These are phyloP conservation scores for Boletus calvinii DNA, from an alignment of 1,284 basidiomycete genomes.

Conservation along the genomic window DNA sequence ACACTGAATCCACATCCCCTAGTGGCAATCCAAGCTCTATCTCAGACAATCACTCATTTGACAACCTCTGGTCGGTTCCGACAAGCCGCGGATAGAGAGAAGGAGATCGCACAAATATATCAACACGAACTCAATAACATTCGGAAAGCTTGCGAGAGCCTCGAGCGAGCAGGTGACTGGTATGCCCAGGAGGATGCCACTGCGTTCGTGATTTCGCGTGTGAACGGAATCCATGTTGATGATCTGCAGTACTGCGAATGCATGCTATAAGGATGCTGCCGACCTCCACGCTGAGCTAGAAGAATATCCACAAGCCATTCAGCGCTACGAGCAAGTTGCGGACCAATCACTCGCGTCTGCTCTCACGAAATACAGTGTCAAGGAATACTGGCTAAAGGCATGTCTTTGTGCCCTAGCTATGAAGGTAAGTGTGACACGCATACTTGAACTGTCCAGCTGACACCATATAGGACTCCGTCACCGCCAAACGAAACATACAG, in stretches of 20 bases:
- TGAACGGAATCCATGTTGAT: constrained; percentile 8
- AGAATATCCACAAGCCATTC: constrained; percentile 83
- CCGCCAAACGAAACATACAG: constrained; percentile 73
- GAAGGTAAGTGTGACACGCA: constrained; percentile 53
- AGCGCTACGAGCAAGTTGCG: constrained; percentile 89
- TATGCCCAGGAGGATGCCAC: constrained; percentile 95
- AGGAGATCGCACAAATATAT: constrained; percentile 94
- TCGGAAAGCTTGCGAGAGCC: constrained; percentile 85
- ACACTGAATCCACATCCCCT: constrained; percentile 20
- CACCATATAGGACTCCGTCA: constrained; percentile 73
- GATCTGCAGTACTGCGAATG: constrained; percentile 81
- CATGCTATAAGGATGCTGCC: constrained; percentile 94
- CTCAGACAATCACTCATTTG: constrained; percentile 82
- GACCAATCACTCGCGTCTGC: constrained; percentile 80
- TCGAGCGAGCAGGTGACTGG: constrained; percentile 94
- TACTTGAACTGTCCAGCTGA: constrained; percentile 6
- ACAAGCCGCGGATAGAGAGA: constrained; percentile 97
- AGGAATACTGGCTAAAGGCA: constrained; percentile 94
- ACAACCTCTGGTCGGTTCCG: constrained; percentile 89
- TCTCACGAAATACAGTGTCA: constrained; percentile 97
- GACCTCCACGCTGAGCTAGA: constrained; percentile 91
- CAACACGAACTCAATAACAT: constrained; percentile 77
- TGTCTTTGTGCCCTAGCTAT: constrained; percentile 89
- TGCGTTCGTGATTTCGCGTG: constrained; percentile 57
- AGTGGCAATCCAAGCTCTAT: constrained; percentile 93